Conservation (phyloP, 2,329 filamentous ascomycete genomes). For the Drechslerella stenobrocha region DNA sequence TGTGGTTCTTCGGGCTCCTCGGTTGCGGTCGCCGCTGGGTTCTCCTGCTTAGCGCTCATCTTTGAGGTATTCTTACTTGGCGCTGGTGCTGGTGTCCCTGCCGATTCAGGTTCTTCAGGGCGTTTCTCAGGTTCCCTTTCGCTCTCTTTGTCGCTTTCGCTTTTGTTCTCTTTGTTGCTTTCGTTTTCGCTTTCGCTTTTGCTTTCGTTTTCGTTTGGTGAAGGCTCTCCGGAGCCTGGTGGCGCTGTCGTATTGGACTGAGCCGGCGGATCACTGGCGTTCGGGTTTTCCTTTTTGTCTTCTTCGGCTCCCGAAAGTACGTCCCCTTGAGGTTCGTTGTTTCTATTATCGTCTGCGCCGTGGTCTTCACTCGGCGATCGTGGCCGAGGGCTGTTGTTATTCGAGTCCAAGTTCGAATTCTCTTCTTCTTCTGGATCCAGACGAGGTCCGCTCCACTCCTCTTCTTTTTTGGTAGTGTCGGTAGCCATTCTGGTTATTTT, state of each 20-base stretch:
- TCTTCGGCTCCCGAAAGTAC: background rate
- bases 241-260: conserved; percentile 6
- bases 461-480: conserved; percentile 34
- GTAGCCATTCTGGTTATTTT: conserved; percentile 23
- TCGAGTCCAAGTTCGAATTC: background rate
- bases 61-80: conserved; percentile 16
- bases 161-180: background rate
- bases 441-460: conserved; percentile 31
- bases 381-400: conserved; percentile 6
- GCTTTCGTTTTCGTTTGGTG: background rate
- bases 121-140: background rate
- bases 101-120: conserved; percentile 14
- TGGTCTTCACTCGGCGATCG: conserved; percentile 12
- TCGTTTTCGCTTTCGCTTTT: background rate
- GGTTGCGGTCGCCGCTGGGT: conserved; percentile 15
- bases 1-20: conserved; percentile 18
- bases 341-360: background rate
- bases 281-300: conserved; percentile 16
- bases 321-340: conserved; percentile 14
- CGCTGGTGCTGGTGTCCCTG: too few relatives aligned
- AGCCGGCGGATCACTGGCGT: background rate
- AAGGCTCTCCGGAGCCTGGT: background rate
- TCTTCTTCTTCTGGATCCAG: conserved; percentile 24
- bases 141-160: background rate
- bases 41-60: conserved; percentile 20